Conservation (phyloP, 768 basidiomycete species). For the Psilocybe sp. region DNA sequence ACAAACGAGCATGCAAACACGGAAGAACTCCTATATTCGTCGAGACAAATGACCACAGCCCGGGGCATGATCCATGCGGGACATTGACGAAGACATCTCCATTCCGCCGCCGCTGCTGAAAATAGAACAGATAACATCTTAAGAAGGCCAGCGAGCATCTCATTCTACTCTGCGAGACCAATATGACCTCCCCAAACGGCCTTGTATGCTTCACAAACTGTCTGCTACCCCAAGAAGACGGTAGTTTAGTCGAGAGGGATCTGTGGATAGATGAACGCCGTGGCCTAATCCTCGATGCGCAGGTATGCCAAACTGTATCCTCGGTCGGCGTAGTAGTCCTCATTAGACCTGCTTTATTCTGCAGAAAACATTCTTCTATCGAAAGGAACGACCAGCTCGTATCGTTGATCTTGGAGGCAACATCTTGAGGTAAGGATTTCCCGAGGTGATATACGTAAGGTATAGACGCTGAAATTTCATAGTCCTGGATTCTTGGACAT, state of each 20-base stretch:
- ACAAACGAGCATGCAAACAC: no score
- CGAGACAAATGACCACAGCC: background rate
- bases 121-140: background rate
- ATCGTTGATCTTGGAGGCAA: conserved; percentile 72
- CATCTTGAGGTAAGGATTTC: conserved; percentile 60
- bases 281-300: conserved; percentile 74
- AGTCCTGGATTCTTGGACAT: conserved; percentile 87
- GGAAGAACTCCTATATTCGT: background rate
- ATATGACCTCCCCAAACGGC: conserved; percentile 53
- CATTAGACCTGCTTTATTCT: background rate
- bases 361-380: conserved; percentile 66
- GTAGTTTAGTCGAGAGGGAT: conserved; percentile 68
- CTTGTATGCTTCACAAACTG: conserved; percentile 89
- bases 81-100: background rate
- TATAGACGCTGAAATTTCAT: background rate
- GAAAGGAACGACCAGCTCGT: conserved; percentile 57
- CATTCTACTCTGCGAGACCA: background rate
- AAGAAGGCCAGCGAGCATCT: background rate
- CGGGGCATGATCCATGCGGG: no score
- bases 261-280: conserved; percentile 78
- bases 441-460: background rate
- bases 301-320: conserved; percentile 38
- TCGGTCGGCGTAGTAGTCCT: background rate
- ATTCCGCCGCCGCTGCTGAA: background rate
- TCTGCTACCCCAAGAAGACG: conserved; percentile 75